Evolutionary conservation across 805 yeast species (phyloP).

Genomic region (Pichia ethanolica): DNA sequence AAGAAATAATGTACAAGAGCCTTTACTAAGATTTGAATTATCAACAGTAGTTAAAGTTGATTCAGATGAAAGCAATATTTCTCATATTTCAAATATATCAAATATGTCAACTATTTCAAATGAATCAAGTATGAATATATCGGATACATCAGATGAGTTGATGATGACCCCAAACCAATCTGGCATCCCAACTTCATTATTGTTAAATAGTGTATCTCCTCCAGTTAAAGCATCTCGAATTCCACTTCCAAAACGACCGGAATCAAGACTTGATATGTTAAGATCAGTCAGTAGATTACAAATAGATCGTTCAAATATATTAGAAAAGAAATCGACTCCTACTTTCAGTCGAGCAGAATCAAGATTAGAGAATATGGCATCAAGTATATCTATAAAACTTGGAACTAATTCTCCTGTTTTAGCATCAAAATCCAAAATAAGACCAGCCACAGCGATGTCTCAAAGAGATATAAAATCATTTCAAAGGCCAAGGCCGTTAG

Average conservation of each 20-base stretch:
- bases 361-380: slow-evolving; percentile 9
- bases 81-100: slow-evolving; percentile 1
- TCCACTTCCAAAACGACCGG: slow-evolving; percentile 24
- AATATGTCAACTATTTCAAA: not conserved
- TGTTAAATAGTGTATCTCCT: not conserved
- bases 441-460: slow-evolving; percentile 4
- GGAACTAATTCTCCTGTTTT: slow-evolving; percentile 11
- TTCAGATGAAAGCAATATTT: not conserved
- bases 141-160: not conserved
- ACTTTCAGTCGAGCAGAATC: slow-evolving; percentile 7
- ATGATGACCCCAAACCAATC: not conserved
- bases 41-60: slow-evolving; percentile 2
- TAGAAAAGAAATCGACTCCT: not conserved
- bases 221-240: slow-evolving; percentile 11
- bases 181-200: not conserved
- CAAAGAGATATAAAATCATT: slow-evolving; percentile 1
- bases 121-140: not conserved
- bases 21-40: slow-evolving; percentile 2
- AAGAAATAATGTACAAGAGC: slow-evolving; percentile 2
- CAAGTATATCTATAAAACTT: slow-evolving; percentile 6
- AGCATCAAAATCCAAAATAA: not conserved
- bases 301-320: not conserved
- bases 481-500: not conserved
- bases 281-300: slow-evolving; percentile 11
- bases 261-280: slow-evolving; percentile 18